phyloP scores from a whole-genome alignment of 306 rosid species.

The Dryas octopetala region DNA sequence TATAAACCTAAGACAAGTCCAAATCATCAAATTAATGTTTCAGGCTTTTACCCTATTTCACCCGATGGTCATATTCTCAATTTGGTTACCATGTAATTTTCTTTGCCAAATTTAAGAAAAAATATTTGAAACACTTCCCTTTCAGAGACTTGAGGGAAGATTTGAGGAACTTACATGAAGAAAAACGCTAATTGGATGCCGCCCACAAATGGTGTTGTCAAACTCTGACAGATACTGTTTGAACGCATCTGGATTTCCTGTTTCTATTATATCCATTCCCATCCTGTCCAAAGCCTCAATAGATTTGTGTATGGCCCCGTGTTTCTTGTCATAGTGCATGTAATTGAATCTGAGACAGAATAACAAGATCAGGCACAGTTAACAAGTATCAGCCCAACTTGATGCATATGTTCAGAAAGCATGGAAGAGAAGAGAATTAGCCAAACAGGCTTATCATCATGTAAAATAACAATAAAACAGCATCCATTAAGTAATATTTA shows the following conservation, averaged over 20 bases:
- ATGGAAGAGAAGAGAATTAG: conserved; percentile 12
- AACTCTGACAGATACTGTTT: conserved; percentile 67
- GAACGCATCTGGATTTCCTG: conserved; percentile 91
- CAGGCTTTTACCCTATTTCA: not conserved
- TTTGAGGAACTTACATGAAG: conserved; percentile 74
- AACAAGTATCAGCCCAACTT: conserved; percentile 16
- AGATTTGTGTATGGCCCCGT: conserved; percentile 85
- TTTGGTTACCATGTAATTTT: not conserved
- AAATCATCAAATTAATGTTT: not conserved
- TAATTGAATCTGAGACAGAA: conserved; percentile 66
- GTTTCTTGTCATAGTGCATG: conserved; percentile 77
- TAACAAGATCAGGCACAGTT: conserved; percentile 7
- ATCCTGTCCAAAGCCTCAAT: conserved; percentile 91
- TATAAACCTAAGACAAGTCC: not conserved
- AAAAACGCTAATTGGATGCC: conserved; percentile 93
- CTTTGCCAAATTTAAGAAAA: not conserved
- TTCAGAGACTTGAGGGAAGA: conserved; percentile 1
- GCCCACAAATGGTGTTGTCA: conserved; percentile 95
- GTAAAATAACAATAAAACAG: conserved; percentile 1
- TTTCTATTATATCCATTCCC: conserved; percentile 97
- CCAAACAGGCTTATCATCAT: not conserved
- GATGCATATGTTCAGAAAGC: not conserved
- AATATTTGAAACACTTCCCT: not conserved
- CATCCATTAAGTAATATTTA: not conserved
- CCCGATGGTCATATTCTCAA: not conserved